Evolutionary conservation across 768 basidiomycete genomes (phyloP), one percentile per base, ranked within the genome.

Genomic region (Albatrellus ellisii): DNA sequence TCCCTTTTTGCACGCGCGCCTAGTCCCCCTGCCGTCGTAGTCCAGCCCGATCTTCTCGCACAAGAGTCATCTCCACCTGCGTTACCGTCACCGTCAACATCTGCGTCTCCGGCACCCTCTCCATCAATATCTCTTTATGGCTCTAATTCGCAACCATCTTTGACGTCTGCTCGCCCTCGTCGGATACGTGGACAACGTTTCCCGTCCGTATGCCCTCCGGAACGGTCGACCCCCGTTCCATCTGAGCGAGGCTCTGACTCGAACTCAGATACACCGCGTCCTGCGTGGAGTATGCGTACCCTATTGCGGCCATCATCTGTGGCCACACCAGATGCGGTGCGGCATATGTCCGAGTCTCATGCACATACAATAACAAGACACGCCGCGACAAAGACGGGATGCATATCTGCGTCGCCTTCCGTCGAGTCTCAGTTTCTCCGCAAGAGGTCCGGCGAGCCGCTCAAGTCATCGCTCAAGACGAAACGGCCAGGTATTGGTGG

Each of bases 401-500:
- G 22, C 22, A 24, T 26, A 14, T 41, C 33, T 2, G 14, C 41
- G 4, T 39, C 56, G 4, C 21, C 60, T 9, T 44, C 49, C 28
- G 55, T 56, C 33, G 59, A 63, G 46, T 56, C 70, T 15, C 62
- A 67, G 39, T 64, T 83, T 40, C 65, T 88, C 26, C 77, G 90
- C 46, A 97, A 97, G 62, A 97, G 95, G 62, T 88, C 87, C 11
- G 92, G 94, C 27, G 86, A 95, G 62, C 77, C 86, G 4, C 76
- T 98, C 54, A 91, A 89, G 59, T 79, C 89, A 3, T 89, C 91
- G 2, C 70, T 97, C 50, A 98, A 95, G 63, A 66, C 73, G 20
- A 67, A 70, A 43, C 70, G 79, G 34, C n/a, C n/a, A n/a, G n/a
- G n/a, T 39, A 57, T 69, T 41, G 46, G 48, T 31, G 59, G 69